These are phyloP conservation scores for Malassezia obtusa DNA, from an alignment of 1,284 basidiomycete genomes.

Conservation along the genomic window DNA sequence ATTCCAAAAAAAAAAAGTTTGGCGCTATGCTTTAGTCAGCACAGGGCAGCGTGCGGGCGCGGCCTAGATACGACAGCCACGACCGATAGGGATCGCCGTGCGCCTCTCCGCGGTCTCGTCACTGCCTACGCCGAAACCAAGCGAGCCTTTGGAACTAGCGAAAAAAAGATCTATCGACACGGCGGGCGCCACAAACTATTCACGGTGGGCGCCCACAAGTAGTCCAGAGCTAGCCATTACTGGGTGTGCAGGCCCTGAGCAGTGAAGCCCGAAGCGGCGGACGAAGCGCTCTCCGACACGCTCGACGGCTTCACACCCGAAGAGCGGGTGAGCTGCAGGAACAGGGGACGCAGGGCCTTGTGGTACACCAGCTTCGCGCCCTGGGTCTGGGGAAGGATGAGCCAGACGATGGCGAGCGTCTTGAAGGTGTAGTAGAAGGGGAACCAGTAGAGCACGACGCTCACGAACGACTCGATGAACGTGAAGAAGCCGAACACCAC, in stretches of 20 bases:
- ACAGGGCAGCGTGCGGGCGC: too few relatives aligned
- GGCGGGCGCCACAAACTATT: not conserved
- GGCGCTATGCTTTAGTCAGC: not conserved
- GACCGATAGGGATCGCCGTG: too few relatives aligned
- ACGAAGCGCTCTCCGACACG: not conserved
- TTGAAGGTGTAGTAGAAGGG: slow-evolving; percentile 78
- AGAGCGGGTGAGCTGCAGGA: slow-evolving; percentile 26
- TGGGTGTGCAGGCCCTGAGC: slow-evolving; percentile 12
- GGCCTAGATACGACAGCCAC: not conserved
- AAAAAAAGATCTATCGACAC: not conserved
- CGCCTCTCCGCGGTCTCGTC: too few relatives aligned
- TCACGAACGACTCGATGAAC: slow-evolving; percentile 45
- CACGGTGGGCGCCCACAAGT: too few relatives aligned
- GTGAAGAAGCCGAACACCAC: slow-evolving; percentile 48
- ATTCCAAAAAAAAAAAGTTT: not conserved
- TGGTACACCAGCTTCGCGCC: slow-evolving; percentile 47
- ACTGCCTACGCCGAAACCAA: too few relatives aligned
- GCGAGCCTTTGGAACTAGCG: not conserved
- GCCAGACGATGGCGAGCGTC: slow-evolving; percentile 73
- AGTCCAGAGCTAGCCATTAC: not conserved
- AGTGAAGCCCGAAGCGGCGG: not conserved
- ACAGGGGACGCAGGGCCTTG: slow-evolving; percentile 40
- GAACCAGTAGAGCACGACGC: slow-evolving; percentile 54
- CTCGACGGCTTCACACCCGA: not conserved
- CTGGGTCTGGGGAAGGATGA: slow-evolving; percentile 74